Evolutionary conservation across 2,329 filamentous ascomycete species (phyloP).

Genomic region (Cladophialophora bantiana): DNA sequence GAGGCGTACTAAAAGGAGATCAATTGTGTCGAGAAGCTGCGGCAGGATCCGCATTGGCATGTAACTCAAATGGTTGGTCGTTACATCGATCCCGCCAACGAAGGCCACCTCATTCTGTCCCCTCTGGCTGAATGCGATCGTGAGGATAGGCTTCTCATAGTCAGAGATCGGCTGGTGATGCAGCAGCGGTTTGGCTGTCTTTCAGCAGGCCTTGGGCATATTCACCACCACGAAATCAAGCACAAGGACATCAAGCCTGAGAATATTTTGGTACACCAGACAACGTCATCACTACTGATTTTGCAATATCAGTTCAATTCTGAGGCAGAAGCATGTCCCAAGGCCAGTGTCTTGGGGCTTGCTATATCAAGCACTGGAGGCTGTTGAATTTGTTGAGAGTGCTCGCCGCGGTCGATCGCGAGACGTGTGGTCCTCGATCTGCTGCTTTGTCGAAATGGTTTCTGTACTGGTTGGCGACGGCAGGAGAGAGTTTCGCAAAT

Average conservation of each 20-base stretch:
- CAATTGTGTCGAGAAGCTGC: background rate
- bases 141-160: background rate
- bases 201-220: background rate
- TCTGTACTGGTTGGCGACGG: background rate
- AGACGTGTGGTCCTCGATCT: conserved; percentile 2
- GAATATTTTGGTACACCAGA: conserved; percentile 10
- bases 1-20: background rate
- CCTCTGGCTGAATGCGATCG: background rate
- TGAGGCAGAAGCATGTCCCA: background rate
- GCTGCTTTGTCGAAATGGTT: conserved; percentile 5
- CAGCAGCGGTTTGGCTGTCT: conserved; percentile 3
- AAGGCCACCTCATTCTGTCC: conserved; percentile 2
- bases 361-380: conserved; percentile 2
- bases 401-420: background rate
- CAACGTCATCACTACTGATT: conserved; percentile 13
- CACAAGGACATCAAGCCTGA: conserved; percentile 11
- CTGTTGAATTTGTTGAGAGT: background rate
- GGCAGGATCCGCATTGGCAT: background rate
- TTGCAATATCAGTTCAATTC: conserved; percentile 1
- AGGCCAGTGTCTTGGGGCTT: background rate
- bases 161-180: background rate
- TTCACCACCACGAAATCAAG: background rate
- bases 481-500: background rate
- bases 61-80: background rate
- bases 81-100: background rate